Conservation (phyloP, 2,329 filamentous ascomycete species). For the Amylocarpus encephaloides region DNA sequence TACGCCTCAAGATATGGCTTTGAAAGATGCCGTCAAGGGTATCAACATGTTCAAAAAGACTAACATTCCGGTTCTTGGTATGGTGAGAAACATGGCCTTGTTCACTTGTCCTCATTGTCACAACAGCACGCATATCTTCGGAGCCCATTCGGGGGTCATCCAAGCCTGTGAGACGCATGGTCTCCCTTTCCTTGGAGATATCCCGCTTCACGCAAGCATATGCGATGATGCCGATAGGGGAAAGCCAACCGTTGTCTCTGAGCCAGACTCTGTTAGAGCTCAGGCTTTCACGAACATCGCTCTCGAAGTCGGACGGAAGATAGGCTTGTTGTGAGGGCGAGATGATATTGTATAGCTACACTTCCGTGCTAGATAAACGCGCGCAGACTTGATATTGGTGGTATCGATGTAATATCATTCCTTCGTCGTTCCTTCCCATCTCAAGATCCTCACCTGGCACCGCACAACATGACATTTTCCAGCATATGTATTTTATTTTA, state of each 20-base stretch:
- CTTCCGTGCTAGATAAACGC: not conserved
- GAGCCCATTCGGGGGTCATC: constrained; percentile 56
- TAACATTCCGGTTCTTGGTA: constrained; percentile 65
- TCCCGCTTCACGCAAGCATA: constrained; percentile 80
- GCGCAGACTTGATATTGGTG: not conserved
- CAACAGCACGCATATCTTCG: constrained; percentile 70
- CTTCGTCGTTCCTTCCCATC: too few relatives aligned
- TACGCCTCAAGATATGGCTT: constrained; percentile 86
- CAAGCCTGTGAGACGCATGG: constrained; percentile 64
- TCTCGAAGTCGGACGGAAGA: constrained; percentile 37
- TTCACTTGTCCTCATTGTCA: constrained; percentile 76
- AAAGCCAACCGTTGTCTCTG: constrained; percentile 82
- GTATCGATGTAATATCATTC: too few relatives aligned
- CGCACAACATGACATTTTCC: too few relatives aligned
- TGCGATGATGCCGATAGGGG: constrained; percentile 83
- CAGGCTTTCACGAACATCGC: constrained; percentile 68
- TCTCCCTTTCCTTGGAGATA: constrained; percentile 78
- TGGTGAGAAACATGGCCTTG: constrained; percentile 88
- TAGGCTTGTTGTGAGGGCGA: constrained; percentile 19
- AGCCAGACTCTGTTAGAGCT: constrained; percentile 69
- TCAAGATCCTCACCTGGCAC: too few relatives aligned
- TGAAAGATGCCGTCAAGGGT: constrained; percentile 87
- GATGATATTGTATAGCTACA: not conserved
- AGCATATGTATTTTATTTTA: too few relatives aligned
- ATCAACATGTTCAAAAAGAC: constrained; percentile 90